Percentiles rank a stretch among this genome's conserved stretches.
phyloP scores from a whole-genome alignment of 352 stramenopile genomes.

The Plasmopara muralis region DNA sequence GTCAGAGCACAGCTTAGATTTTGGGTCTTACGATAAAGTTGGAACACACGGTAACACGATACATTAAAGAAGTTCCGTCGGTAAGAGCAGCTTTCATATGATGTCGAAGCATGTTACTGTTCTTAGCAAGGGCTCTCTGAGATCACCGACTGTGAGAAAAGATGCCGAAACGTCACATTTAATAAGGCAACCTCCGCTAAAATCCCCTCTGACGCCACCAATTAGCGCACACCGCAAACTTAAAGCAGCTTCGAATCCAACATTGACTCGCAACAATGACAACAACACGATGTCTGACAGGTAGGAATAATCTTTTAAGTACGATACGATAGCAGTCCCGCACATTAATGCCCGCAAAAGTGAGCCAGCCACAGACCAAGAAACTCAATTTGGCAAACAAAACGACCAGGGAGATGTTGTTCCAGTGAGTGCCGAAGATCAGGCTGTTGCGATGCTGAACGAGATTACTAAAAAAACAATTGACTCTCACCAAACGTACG shows the following conservation, averaged over 20 bases:
- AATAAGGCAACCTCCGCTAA: conserved; percentile 9
- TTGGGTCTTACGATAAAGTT: too few relatives aligned
- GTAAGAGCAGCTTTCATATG: neutral
- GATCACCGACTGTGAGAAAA: conserved; percentile 12
- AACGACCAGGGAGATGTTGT: neutral
- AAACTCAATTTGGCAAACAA: conserved; percentile 1
- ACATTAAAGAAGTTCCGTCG: neutral
- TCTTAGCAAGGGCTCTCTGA: conserved; percentile 4
- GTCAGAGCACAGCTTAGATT: too few relatives aligned
- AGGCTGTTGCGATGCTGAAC: conserved; percentile 32
- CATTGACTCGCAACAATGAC: conserved; percentile 2
- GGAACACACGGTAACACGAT: neutral
- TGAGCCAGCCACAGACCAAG: conserved; percentile 34
- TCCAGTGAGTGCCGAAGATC: conserved; percentile 20
- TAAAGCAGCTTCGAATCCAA: conserved; percentile 4
- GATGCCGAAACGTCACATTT: conserved; percentile 7
- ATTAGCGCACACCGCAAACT: conserved; percentile 9
- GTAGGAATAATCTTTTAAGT: conserved; percentile 2
- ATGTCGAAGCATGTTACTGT: conserved; percentile 17
- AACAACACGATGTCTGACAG: conserved; percentile 15
- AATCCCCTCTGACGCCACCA: conserved; percentile 2
- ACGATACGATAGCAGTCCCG: neutral
- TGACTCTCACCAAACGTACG: conserved; percentile 40
- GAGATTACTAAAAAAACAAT: conserved; percentile 31
- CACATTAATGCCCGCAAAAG: conserved; percentile 18